These are phyloP conservation scores for Fragosphaeria purpurea DNA, from an alignment of 2,329 filamentous ascomycete species.

Conservation along the genomic window DNA sequence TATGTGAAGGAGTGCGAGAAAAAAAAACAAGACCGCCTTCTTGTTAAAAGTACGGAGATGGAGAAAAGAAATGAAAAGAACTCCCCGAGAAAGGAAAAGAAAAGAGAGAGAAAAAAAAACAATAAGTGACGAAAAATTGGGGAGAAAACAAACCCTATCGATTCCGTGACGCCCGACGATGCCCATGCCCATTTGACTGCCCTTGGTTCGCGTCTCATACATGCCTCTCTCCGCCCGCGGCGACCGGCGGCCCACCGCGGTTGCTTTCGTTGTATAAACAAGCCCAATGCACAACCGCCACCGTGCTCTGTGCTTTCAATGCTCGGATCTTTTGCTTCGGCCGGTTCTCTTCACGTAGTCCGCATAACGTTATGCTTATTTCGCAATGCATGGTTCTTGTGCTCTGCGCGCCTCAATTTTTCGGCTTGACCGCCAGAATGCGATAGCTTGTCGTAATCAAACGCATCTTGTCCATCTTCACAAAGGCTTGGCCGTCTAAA, in stretches of 20 bases:
- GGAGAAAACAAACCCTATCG: too few species aligned
- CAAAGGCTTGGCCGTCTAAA: slow-evolving; percentile 42
- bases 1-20: slow-evolving; percentile 10
- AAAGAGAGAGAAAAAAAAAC: not conserved
- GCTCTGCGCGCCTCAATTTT: not conserved
- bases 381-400: not conserved
- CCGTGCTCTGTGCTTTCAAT: too few species aligned
- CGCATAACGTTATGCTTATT: too few species aligned
- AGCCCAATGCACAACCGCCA: too few species aligned
- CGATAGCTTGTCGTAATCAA: slow-evolving; percentile 42
- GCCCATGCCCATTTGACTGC: not conserved
- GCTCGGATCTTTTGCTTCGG: not conserved
- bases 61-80: not conserved
- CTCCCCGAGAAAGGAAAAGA: not conserved
- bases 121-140: too few species aligned
- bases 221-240: too few species aligned
- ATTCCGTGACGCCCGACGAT: not conserved
- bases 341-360: not conserved
- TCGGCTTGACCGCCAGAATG: slow-evolving; percentile 38
- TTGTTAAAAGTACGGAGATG: not conserved
- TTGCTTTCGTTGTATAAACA: too few species aligned
- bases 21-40: not conserved
- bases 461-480: slow-evolving; percentile 45
- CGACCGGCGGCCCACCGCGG: too few species aligned
- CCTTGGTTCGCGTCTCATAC: too few species aligned